These are phyloP conservation scores for Leccinum pallidistipes DNA, from an alignment of 1,284 basidiomycete genomes.

Conservation along the genomic window DNA sequence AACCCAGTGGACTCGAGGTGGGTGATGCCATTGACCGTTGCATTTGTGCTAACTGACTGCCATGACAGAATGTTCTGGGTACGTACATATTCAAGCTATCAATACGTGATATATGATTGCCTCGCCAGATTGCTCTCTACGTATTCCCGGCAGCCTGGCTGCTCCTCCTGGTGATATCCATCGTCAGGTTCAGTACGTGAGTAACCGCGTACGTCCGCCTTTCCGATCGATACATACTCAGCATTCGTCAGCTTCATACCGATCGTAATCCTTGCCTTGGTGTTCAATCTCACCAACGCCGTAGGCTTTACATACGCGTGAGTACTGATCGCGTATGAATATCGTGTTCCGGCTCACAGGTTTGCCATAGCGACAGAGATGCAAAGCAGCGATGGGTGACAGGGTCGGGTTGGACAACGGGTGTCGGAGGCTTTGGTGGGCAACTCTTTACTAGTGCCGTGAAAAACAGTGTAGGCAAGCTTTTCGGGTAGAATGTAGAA, in stretches of 20 bases:
- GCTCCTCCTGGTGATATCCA: conserved; percentile 81
- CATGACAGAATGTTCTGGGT: conserved; percentile 89
- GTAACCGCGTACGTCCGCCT: conserved; percentile 30
- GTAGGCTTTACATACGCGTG: conserved; percentile 92
- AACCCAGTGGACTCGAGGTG: conserved; percentile 91
- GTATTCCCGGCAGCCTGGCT: conserved; percentile 88
- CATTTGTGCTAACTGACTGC: conserved; percentile 9
- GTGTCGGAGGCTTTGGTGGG: conserved; percentile 75
- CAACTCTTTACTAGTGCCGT: conserved; percentile 78
- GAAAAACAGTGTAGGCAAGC: conserved; percentile 75
- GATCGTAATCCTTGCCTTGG: conserved; percentile 83
- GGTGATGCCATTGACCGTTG: conserved; percentile 29
- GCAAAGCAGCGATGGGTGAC: conserved; percentile 84
- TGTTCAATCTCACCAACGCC: conserved; percentile 91
- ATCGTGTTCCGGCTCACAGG: conserved; percentile 12
- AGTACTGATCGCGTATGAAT: conserved; percentile 32
- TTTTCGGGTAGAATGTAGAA: conserved; percentile 49
- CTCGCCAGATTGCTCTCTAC: conserved; percentile 77
- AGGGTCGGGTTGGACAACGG: conserved; percentile 60
- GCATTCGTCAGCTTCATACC: conserved; percentile 68
- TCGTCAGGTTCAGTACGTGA: conserved; percentile 86
- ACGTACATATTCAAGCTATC: conserved; percentile 15
- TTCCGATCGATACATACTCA: conserved; percentile 6
- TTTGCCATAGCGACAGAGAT: conserved; percentile 70
- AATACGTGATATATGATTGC: conserved; percentile 10